Evolutionary conservation across 2,329 filamentous ascomycete genomes (phyloP), one percentile per base, ranked within the genome.

Genomic region (Claviceps purpurea): DNA sequence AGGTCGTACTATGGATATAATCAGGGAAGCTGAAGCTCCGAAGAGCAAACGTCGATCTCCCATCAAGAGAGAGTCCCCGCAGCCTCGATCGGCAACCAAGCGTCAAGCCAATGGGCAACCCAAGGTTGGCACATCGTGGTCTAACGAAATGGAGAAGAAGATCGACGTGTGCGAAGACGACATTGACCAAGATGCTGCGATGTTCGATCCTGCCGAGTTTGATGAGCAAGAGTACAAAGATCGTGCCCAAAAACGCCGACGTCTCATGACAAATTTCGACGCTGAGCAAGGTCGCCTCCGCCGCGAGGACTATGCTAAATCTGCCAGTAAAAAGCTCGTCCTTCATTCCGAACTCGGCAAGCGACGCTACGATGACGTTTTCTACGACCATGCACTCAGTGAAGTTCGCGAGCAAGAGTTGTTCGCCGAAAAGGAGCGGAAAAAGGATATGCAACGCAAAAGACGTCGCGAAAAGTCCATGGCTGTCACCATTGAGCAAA

Each of bases 401-500:
- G 85, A 95, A 60, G 91, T 97, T 2, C 87, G 93, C 58, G 85
- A 89, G 56, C 88, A 89, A 58, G 91, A 96, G 66, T 76, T 96
- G 7, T 85, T 86, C 55, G 89, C 91, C 55, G 93, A 98, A 68
- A 98, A 98, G 71, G 93, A 98, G 70, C 88, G 93, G 58, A 98
- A 98, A 74, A 98, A 98, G 73, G 93, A 98, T 64, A 97, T 98
- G 89, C 93, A 98, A 67, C 86, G 93, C 57, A 98, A 97, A 73
- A 82, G 93, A 55, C 84, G 93, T 44, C 85, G 93, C 18, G 91
- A 97, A 66, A 96, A 96, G 72, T 95, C 91, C 4, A 89, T 96
- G 75, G 89, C 89, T 4, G 85, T 94, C 54, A 91, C 89, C 6
- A 86, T 94, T 60, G 91, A 96, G 64, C 84, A 89, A 64, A 93